A percentile compares a stretch with the other conserved stretches of the same genome.
These are phyloP conservation scores for Juglanconis oblonga DNA, from an alignment of 2,329 filamentous ascomycete genomes.

Conservation along the genomic window DNA sequence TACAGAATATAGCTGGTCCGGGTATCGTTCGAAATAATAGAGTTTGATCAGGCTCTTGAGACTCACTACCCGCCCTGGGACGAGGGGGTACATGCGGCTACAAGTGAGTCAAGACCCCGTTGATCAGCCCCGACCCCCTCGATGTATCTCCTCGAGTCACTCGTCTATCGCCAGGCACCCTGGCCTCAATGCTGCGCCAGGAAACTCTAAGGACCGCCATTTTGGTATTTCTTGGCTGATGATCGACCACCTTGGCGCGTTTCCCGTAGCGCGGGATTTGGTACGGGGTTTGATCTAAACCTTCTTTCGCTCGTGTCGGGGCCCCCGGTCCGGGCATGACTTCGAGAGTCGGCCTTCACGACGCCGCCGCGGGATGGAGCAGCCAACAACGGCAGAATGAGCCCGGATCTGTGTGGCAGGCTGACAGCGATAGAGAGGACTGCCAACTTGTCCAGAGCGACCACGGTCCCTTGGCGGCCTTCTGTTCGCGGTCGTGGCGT, in stretches of 20 bases:
- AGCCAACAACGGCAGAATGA: too few relatives aligned
- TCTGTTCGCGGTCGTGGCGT: background rate
- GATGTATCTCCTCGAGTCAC: background rate
- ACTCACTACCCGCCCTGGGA: background rate
- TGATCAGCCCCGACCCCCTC: conserved; percentile 13
- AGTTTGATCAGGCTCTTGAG: conserved; percentile 7
- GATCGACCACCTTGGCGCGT: conserved; percentile 11
- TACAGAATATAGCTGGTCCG: background rate
- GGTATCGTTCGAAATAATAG: conserved; percentile 3
- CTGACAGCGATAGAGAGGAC: too few relatives aligned
- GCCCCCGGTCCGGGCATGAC: background rate
- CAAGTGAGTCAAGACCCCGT: background rate
- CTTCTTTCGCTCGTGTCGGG: conserved; percentile 7
- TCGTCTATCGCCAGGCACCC: background rate
- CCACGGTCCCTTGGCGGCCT: too few relatives aligned
- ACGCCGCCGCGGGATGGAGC: background rate
- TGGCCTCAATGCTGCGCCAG: background rate
- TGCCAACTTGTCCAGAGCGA: too few relatives aligned
- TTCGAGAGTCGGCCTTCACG: background rate
- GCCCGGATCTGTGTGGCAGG: too few relatives aligned
- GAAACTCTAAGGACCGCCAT: conserved; percentile 8
- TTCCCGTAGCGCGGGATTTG: conserved; percentile 12
- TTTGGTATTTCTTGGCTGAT: conserved; percentile 6
- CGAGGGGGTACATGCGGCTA: background rate
- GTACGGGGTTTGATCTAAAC: conserved; percentile 14